Base-by-base conservation (phyloP, 768 basidiomycete genomes). In the Melanogaster broomeanus region DNA sequence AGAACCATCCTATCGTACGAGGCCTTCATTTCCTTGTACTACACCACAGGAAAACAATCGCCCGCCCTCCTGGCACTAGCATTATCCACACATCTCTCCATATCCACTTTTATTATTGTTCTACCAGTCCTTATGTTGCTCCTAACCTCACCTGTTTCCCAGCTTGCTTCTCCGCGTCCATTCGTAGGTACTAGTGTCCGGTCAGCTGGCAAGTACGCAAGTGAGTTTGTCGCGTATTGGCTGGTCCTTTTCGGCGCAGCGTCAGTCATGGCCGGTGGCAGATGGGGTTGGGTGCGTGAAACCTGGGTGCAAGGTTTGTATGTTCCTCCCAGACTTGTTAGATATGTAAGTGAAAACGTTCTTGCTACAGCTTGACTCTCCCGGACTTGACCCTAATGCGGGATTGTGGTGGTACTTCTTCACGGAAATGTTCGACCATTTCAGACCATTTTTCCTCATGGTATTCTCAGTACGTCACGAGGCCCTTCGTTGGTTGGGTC, bases 361-460 rank as follows among this genome's bases (percentile, higher is more conserved):
- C 18, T 6, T 7, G 8, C 57, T 27, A 44, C 48, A 98, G 95
- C 41, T 62, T 97, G 21, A 81, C 80, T 18, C 81, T 97, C 9
- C 88, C 90, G 2, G 95, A 97, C 65, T 71, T 98, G 55, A 94
- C 93, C 96, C 97, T 0, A 98, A 95, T 60, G 84, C 90, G 4
- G 96, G 97, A 2, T 72, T 98, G 25, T 93, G 93, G 90, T 98
- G 96, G 96, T 98, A 98, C 69, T 98, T 98, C 74, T 98, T 98
- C 73, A 98, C 93, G 11, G 96, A 98, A 67, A 98, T 98, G 90
- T 99, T 99, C 57, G 96, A 98, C 64, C 90, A 98, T 65, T 99
- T 98, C 76, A 77, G 97, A 27, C 83, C 87, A 4, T 98, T 98
- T 73, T 99, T 97, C 78, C 74, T 98, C 28, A 88, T 94, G 78